Conservation (phyloP, 2,329 filamentous ascomycete genomes). For the Exophiala xenobiotica region DNA sequence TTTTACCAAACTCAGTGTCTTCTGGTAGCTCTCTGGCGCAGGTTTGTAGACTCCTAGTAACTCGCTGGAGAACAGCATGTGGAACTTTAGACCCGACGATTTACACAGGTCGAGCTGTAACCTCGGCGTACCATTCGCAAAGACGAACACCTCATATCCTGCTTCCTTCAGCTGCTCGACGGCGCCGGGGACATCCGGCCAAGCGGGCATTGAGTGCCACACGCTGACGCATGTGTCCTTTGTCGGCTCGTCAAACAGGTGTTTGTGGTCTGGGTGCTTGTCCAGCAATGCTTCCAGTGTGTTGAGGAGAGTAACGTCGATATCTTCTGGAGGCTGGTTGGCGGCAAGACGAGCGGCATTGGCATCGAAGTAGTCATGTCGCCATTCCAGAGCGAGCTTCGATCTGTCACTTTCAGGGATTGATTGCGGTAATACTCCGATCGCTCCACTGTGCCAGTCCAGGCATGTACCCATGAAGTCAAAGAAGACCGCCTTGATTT, state of each 20-base stretch:
- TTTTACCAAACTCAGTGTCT: slow-evolving; percentile 47
- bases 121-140: slow-evolving; percentile 52
- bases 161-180: slow-evolving; percentile 41
- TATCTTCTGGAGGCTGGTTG: slow-evolving; percentile 46
- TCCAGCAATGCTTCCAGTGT: slow-evolving; percentile 43
- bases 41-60: slow-evolving; percentile 44
- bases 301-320: slow-evolving; percentile 51
- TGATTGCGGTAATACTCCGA: slow-evolving; percentile 37
- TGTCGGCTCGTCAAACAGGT: slow-evolving; percentile 19
- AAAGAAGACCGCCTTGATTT: slow-evolving; percentile 53
- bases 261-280: slow-evolving; percentile 25
- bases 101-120: neutral
- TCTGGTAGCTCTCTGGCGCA: slow-evolving; percentile 47
- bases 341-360: slow-evolving; percentile 41
- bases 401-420: slow-evolving; percentile 38
- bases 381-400: slow-evolving; percentile 52
- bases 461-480: slow-evolving; percentile 61
- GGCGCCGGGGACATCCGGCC: slow-evolving; percentile 51
- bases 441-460: slow-evolving; percentile 51
- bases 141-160: slow-evolving; percentile 49
- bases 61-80: neutral
- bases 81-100: neutral
- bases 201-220: slow-evolving; percentile 54
- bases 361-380: slow-evolving; percentile 50
- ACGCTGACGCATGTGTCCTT: slow-evolving; percentile 34